phyloP scores from a whole-genome alignment of 257 asterid species.

The Fraxinus americana region DNA sequence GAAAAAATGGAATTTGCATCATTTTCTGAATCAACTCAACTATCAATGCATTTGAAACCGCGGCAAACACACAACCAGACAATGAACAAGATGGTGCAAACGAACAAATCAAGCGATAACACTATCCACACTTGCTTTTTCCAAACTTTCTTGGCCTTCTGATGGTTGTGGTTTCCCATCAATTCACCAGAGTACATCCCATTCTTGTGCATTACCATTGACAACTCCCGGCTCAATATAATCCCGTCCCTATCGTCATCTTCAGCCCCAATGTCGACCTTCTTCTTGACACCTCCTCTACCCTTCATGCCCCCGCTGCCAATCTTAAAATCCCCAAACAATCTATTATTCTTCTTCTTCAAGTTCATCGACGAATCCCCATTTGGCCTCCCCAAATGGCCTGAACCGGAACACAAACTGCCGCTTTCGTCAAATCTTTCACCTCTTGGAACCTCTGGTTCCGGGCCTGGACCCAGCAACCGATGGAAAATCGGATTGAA shows the following conservation, averaged over 20 bases:
- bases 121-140: no score
- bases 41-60: constrained; percentile 50
- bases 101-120: no score
- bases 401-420: neutral
- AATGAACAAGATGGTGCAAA: no score
- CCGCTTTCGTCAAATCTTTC: constrained; percentile 2
- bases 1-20: neutral
- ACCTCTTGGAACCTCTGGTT: constrained; percentile 12
- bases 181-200: no score
- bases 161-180: no score
- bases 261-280: constrained; percentile 20
- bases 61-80: no score
- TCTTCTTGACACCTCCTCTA: constrained; percentile 5
- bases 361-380: constrained; percentile 24
- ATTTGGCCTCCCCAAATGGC: neutral
- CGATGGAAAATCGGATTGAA: constrained; percentile 52
- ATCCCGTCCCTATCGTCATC: neutral
- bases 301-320: constrained; percentile 8
- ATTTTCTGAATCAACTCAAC: constrained; percentile 24
- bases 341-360: constrained; percentile 39
- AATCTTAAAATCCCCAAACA: constrained; percentile 19
- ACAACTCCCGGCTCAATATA: no score
- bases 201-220: no score
- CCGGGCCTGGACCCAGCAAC: constrained; percentile 28
- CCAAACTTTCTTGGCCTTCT: no score